A percentile compares a stretch with the other conserved stretches of the same genome.
phyloP scores from a whole-genome alignment of 768 basidiomycete species.

The Amanita jacksonii region DNA sequence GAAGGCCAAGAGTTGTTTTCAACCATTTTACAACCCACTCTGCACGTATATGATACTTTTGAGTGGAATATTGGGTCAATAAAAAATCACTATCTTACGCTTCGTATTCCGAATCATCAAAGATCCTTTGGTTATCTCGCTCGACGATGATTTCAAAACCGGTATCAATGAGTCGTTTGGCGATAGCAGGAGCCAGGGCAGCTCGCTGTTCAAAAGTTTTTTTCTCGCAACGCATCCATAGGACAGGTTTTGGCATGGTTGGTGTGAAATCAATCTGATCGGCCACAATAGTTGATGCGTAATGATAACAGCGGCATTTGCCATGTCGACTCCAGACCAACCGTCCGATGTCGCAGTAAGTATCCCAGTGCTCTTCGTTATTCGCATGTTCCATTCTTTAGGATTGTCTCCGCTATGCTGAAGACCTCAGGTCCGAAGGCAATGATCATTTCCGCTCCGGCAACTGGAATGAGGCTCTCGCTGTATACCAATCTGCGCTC shows the following conservation, averaged over 20 bases:
- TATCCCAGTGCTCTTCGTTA: not conserved
- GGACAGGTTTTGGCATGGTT: conserved; percentile 38
- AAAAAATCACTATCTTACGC: too few relatives aligned
- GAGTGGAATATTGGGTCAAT: too few relatives aligned
- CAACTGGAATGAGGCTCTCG: conserved; percentile 63
- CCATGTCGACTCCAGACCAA: not conserved
- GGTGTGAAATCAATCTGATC: not conserved
- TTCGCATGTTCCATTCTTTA: not conserved
- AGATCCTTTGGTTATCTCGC: conserved; percentile 89
- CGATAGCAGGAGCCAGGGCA: conserved; percentile 86
- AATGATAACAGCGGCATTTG: not conserved
- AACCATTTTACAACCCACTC: conserved; percentile 85
- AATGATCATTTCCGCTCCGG: conserved; percentile 61
- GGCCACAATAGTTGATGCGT: not conserved
- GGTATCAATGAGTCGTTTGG: conserved; percentile 78
- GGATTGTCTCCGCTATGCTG: conserved; percentile 25
- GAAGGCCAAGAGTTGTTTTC: conserved; percentile 83
- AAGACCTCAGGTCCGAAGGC: conserved; percentile 63
- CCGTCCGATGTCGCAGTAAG: conserved; percentile 2
- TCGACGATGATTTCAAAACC: conserved; percentile 91
- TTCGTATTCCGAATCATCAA: conserved; percentile 88
- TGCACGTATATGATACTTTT: conserved; percentile 18
- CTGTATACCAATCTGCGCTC: conserved; percentile 62
- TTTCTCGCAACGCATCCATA: conserved; percentile 98
- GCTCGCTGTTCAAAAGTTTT: conserved; percentile 91